Evolutionary conservation across 2,329 filamentous ascomycete species (phyloP), one percentile per base, ranked within the genome.

Genomic region (Fusarium luffae): DNA sequence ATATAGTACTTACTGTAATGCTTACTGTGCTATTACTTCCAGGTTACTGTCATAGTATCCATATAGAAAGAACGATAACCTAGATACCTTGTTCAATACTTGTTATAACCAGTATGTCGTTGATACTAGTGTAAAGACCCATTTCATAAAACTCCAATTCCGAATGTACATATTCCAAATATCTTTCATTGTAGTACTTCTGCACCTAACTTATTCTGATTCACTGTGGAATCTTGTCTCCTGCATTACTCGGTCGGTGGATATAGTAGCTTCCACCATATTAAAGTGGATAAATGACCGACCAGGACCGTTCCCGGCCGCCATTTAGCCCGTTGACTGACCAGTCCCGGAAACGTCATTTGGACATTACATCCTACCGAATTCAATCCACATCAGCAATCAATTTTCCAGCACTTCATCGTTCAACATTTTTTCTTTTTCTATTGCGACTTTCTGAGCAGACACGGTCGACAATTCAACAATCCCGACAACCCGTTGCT

Each of bases 321-420:
- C 32, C 49, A 61, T 59, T 71, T 69, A 66, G 62, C 66, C 64
- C 52, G 50, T 63, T 25, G 49, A 63, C 60, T 65, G 64, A 66
- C 55, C 34, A 58, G 63, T 43, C 42, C 28, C 21, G 13, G 30
- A 75, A 70, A 75, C 73, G 73, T 75, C 73, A 75, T 75, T 74
- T 66, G 44, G 49, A 64, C 68, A 48, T 52, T 46, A 42, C 59
- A 63, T 56, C 67, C 30, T 50, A 30, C 61, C 18, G 34, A 59
- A 64, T 60, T 70, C 60, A 64, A 66, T 49, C 64, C 58, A 54
- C 64, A 64, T 66, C 64, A 66, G 40, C 52, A 61, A 55, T 50
- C 63, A 47, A 46, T 61, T 44, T 37, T 28, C 28, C 42, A 28
- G 58, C 63, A 32, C 47, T 21, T 58, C 46, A 48, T 43, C 47